A percentile compares a stretch with the other conserved stretches of the same genome.
Conservation (phyloP, 2,329 filamentous ascomycete genomes). For the Metarhizium sp. region DNA sequence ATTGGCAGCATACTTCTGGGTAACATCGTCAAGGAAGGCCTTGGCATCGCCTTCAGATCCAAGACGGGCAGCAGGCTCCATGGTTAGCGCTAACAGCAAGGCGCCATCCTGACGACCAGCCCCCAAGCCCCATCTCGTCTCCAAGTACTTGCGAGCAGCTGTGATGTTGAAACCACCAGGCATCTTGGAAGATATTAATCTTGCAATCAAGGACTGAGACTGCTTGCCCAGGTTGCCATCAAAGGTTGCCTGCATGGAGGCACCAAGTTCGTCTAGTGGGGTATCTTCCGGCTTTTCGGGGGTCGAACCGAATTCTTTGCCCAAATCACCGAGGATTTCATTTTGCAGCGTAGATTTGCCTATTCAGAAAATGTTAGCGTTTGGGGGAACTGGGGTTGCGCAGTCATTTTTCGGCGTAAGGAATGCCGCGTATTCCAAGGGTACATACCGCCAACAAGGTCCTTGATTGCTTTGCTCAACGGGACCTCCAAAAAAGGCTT, state of each 20-base stretch:
- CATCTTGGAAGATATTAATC: conserved; percentile 98
- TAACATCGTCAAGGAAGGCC: conserved; percentile 76
- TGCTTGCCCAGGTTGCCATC: conserved; percentile 97
- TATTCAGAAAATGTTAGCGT: conserved; percentile 25
- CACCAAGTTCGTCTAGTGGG: conserved; percentile 88
- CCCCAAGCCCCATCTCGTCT: conserved; percentile 84
- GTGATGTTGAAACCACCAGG: conserved; percentile 99
- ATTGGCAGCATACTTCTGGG: conserved; percentile 80
- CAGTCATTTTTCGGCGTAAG: background rate
- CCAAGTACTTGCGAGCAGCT: conserved; percentile 85
- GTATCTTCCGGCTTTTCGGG: conserved; percentile 98
- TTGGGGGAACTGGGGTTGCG: background rate
- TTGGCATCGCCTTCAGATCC: conserved; percentile 88
- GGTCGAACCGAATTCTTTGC: conserved; percentile 96
- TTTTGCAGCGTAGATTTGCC: conserved; percentile 98
- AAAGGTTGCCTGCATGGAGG: conserved; percentile 96
- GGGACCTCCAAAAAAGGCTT: conserved; percentile 84
- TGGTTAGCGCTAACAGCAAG: conserved; percentile 78
- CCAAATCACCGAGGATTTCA: conserved; percentile 93
- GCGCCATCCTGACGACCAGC: conserved; percentile 85
- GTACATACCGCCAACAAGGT: conserved; percentile 83
- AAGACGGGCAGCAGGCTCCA: conserved; percentile 82
- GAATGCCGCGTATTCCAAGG: background rate
- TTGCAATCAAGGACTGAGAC: conserved; percentile 83
- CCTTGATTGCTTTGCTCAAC: conserved; percentile 94